Percentiles rank a stretch among this genome's conserved stretches.
Conservation (phyloP, 495 filamentous ascomycete genomes). For the Tetracladium marchalianum region DNA sequence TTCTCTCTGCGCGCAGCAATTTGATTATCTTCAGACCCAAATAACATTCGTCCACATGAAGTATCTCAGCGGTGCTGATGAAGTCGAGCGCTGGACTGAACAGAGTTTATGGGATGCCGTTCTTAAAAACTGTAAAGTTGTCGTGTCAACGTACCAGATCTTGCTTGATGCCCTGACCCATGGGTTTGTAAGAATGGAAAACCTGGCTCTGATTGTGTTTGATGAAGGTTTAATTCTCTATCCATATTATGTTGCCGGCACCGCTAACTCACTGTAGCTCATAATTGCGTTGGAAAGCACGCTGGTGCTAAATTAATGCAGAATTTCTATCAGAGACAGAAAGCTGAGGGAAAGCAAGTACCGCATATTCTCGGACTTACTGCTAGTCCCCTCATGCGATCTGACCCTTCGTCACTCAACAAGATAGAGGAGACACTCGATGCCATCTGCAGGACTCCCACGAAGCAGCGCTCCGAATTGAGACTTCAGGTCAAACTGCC, state of each 20-base stretch:
- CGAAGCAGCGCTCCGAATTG: conserved; percentile 60
- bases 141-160: conserved; percentile 69
- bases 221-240: conserved; percentile 63
- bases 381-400: conserved; percentile 68
- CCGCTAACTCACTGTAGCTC: conserved; percentile 37
- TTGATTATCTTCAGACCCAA: conserved; percentile 47
- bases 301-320: conserved; percentile 72
- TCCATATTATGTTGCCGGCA: neutral
- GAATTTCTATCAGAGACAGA: conserved; percentile 54
- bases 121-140: conserved; percentile 55
- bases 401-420: conserved; percentile 37
- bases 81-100: conserved; percentile 53
- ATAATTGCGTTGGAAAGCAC: conserved; percentile 55
- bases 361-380: conserved; percentile 78
- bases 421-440: conserved; percentile 68
- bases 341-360: conserved; percentile 28
- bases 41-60: conserved; percentile 53
- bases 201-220: conserved; percentile 66
- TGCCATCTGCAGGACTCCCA: conserved; percentile 62
- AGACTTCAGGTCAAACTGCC: conserved; percentile 59
- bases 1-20: conserved; percentile 64
- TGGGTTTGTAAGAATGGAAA: conserved; percentile 62
- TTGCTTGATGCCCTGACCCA: conserved; percentile 72
- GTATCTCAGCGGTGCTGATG: conserved; percentile 55
- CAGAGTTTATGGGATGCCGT: conserved; percentile 63